Evolutionary conservation across 768 basidiomycete species (phyloP), one percentile per base, ranked within the genome.

Genomic region (Auricularia sp.): DNA sequence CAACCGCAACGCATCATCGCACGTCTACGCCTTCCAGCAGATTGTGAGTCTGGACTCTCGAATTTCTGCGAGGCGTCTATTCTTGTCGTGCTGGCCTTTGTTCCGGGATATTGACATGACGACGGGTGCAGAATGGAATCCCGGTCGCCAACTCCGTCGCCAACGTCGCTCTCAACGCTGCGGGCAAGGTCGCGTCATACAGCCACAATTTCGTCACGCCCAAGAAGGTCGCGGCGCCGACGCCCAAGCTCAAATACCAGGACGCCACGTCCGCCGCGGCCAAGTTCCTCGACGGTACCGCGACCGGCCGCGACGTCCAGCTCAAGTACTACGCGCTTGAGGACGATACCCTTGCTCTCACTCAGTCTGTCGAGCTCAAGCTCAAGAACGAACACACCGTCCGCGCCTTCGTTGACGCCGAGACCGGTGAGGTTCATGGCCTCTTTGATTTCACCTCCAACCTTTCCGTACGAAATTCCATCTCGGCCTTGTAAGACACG

Each of bases 61-160:
- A 51, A 10, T 29, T 24, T 61, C 11, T 24, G 14, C 13, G 59
- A n/a, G 47, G 18, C 5, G 18, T 10, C 47, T 16, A 47, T 39
- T 33, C 39, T 33, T 61, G 34, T 5, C 59, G 29, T 33, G 18
- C 18, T 61, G n/a, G 18, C 56, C 47, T 29, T 63, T 10, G 34
- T 34, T 34, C 18, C 47, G 47, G 18, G 47, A 18, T 21, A 18
- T 3, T 51, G 47, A 51, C 47, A 51, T 64, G 64, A 36, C 35
- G 8, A 63, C 51, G 13, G 44, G 39, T 42, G 13, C 36, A 67
- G 64, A 67, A 67, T 33, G 65, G 65, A 4, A 45, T 67, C 14
- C 54, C 64, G 10, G 67, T 67, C 6, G 65, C 65, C 18, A 67
- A 67, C 62, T 61, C 51, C 29, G 64, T 67, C 24, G 66, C 63